phyloP scores from a whole-genome alignment of 768 basidiomycete species.

The Mycena metata region DNA sequence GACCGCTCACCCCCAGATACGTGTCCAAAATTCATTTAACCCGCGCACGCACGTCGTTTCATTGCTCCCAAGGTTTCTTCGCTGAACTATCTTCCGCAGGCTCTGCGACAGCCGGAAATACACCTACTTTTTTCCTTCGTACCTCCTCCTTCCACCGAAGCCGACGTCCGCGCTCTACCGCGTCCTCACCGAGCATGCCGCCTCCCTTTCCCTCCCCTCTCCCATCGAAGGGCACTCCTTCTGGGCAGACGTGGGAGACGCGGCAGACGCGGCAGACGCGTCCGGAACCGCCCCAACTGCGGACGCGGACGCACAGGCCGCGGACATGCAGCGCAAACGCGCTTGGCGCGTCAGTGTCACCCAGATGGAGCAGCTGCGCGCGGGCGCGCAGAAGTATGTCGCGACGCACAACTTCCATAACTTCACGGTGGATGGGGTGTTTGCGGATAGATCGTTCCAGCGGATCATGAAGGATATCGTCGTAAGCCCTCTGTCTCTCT shows the following conservation, averaged over 20 bases:
- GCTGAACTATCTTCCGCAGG: slow-evolving; percentile 57
- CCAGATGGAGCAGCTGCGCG: slow-evolving; percentile 69
- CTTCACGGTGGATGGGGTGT: slow-evolving; percentile 92
- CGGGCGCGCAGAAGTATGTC: slow-evolving; percentile 73
- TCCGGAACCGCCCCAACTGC: slow-evolving; percentile 47
- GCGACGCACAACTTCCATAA: slow-evolving; percentile 99
- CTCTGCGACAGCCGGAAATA: slow-evolving; percentile 96
- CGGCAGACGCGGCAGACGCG: slow-evolving; percentile 47
- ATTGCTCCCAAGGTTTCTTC: slow-evolving; percentile 11
- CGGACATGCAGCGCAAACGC: slow-evolving; percentile 76
- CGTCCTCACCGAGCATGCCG: slow-evolving; percentile 52
- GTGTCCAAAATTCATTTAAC: slow-evolving; percentile 87
- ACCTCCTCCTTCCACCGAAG: slow-evolving; percentile 91
- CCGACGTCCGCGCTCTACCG: slow-evolving; percentile 75
- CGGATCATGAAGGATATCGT: slow-evolving; percentile 92
- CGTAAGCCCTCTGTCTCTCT: slow-evolving; percentile 54
- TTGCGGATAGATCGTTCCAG: slow-evolving; percentile 83
- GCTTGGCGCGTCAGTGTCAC: slow-evolving; percentile 74
- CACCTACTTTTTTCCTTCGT: slow-evolving; percentile 96
- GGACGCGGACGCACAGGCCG: slow-evolving; percentile 50
- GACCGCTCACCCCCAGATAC: slow-evolving; percentile 55
- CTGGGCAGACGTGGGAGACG: slow-evolving; percentile 63
- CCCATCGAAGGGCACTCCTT: slow-evolving; percentile 62
- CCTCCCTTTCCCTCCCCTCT: slow-evolving; percentile 42
- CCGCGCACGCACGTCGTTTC: slow-evolving; percentile 71